phyloP scores from a whole-genome alignment of 768 basidiomycete genomes.

The Coprinopsis sp. region DNA sequence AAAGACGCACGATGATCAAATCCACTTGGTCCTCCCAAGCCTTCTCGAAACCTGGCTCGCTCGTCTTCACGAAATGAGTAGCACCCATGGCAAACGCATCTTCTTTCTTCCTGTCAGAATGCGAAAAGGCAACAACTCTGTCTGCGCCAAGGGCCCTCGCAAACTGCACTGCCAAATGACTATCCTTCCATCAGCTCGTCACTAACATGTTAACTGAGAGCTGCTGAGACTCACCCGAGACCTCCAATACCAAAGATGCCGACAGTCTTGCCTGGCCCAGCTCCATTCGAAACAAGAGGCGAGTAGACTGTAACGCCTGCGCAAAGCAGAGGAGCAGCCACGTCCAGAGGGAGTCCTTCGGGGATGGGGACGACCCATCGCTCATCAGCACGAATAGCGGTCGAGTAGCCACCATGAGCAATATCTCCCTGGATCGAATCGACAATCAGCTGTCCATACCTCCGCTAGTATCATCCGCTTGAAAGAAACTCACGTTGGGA shows the following conservation, averaged over 20 bases:
- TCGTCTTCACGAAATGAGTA: no score
- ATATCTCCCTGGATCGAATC: conserved; percentile 32
- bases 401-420: conserved; percentile 46
- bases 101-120: conserved; percentile 43
- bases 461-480: no score
- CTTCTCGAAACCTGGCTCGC: no score
- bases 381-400: conserved; percentile 41
- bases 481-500: conserved; percentile 32
- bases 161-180: conserved; percentile 32
- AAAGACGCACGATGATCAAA: no score
- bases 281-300: conserved; percentile 49
- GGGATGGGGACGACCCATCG: conserved; percentile 61
- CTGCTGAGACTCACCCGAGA: conserved; percentile 32
- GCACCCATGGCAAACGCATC: no score
- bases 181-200: neutral
- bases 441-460: no score
- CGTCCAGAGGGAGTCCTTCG: conserved; percentile 41
- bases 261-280: conserved; percentile 56
- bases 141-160: conserved; percentile 50
- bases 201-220: neutral
- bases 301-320: conserved; percentile 63
- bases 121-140: conserved; percentile 52
- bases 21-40: no score
- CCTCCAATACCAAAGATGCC: conserved; percentile 67
- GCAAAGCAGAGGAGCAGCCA: conserved; percentile 62